Conservation (phyloP, 2,329 filamentous ascomycete species). For the Coniochaeta hoffmannii region DNA sequence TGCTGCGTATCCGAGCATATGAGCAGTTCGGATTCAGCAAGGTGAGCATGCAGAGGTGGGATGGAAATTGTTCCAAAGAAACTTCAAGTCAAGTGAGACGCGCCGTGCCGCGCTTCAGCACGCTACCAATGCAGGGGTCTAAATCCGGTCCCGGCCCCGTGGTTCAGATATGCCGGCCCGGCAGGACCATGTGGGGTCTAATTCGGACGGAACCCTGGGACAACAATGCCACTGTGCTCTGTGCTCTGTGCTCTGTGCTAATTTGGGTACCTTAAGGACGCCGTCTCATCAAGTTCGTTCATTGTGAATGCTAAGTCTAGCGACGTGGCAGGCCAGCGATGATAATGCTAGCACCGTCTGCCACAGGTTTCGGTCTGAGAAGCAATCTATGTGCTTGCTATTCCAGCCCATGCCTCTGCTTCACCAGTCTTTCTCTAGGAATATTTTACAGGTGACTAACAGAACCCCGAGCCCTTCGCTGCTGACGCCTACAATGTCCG, state of each 20-base stretch:
- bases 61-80: background rate
- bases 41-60: background rate
- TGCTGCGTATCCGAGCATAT: background rate
- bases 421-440: background rate
- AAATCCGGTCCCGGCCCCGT: background rate
- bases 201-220: background rate
- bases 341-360: too few relatives aligned
- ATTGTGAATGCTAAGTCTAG: too few relatives aligned
- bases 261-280: too few relatives aligned
- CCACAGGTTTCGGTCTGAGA: background rate
- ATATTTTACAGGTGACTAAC: background rate
- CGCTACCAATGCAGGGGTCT: background rate
- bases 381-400: background rate
- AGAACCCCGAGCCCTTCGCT: background rate
- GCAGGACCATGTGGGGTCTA: background rate
- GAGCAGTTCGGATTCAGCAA: background rate
- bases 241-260: too few relatives aligned
- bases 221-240: too few relatives aligned
- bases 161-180: background rate
- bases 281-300: background rate
- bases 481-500: background rate
- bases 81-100: background rate
- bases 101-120: slow-evolving; percentile 1
- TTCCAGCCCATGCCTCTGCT: background rate
- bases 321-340: too few relatives aligned